These are phyloP conservation scores for Hirsutella thompsonii DNA, from an alignment of 2,329 filamentous ascomycete genomes.

Conservation along the genomic window DNA sequence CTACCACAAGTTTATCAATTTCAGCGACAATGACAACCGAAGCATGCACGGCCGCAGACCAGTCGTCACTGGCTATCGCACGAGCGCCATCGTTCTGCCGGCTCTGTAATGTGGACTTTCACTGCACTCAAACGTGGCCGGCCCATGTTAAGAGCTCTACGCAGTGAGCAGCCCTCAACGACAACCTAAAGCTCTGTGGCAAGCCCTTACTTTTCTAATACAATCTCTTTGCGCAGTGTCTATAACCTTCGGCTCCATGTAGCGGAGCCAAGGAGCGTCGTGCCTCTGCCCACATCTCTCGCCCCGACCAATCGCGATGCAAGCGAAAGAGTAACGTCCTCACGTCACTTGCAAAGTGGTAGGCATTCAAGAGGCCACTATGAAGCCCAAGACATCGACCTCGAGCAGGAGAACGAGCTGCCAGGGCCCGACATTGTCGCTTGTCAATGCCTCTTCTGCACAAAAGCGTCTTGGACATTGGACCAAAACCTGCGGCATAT, in stretches of 20 bases:
- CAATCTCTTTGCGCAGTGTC: too few relatives aligned
- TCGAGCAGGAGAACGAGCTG: neutral
- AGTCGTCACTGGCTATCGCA: neutral
- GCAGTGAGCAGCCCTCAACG: neutral
- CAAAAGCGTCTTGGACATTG: conserved; percentile 13
- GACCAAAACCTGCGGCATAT: conserved; percentile 32
- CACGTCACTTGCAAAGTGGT: neutral
- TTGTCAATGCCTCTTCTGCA: conserved; percentile 30
- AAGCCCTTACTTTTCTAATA: neutral
- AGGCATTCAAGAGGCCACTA: neutral
- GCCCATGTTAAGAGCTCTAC: neutral
- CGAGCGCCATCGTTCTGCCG: neutral
- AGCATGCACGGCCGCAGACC: too few relatives aligned
- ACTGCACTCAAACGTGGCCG: neutral
- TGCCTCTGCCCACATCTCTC: neutral
- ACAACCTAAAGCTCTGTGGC: neutral
- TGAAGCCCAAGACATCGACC: neutral
- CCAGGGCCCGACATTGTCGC: conserved; percentile 12
- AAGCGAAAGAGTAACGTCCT: neutral
- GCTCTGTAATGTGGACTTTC: neutral
- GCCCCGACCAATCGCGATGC: neutral
- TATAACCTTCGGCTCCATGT: neutral
- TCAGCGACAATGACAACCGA: too few relatives aligned
- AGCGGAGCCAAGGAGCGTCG: neutral
- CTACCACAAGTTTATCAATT: too few relatives aligned